These are phyloP conservation scores for Metschnikowia baotianmanensis DNA, from an alignment of 805 yeast species.

Conservation along the genomic window DNA sequence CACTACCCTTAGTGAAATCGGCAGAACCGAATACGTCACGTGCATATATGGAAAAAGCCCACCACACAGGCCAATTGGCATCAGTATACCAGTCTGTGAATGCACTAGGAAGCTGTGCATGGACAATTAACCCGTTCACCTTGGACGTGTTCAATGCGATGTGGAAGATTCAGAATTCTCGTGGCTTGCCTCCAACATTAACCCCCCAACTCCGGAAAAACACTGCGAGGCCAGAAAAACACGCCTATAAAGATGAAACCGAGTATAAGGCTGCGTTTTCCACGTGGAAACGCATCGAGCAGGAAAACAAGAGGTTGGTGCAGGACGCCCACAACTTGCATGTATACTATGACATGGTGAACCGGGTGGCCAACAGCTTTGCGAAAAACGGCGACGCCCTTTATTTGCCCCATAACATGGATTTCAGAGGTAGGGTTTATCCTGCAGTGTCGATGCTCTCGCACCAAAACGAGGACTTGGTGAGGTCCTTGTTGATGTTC, in stretches of 20 bases:
- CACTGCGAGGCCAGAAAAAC: constrained; percentile 2
- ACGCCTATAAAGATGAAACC: constrained; percentile 4
- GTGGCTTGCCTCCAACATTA: constrained; percentile 9
- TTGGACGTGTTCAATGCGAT: constrained; percentile 22
- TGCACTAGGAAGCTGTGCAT: constrained; percentile 28
- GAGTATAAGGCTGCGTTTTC: neutral
- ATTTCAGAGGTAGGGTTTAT: constrained; percentile 43
- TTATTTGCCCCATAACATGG: constrained; percentile 38
- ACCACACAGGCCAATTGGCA: constrained; percentile 31
- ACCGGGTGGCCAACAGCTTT: constrained; percentile 25
- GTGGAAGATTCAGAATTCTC: constrained; percentile 21
- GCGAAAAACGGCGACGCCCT: constrained; percentile 34
- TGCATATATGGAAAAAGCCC: constrained; percentile 26
- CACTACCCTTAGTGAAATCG: constrained; percentile 25
- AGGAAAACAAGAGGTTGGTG: neutral
- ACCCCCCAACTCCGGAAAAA: constrained; percentile 5
- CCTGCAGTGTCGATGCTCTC: constrained; percentile 36
- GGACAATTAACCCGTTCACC: constrained; percentile 37
- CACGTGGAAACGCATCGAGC: constrained; percentile 7
- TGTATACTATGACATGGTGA: constrained; percentile 20
- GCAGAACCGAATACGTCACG: constrained; percentile 16
- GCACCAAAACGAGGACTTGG: constrained; percentile 36
- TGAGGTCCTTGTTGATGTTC: constrained; percentile 35
- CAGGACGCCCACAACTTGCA: constrained; percentile 4
- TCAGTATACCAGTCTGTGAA: constrained; percentile 30